Conservation (phyloP, 495 filamentous ascomycete genomes). For the Daldinia bambusicola region DNA sequence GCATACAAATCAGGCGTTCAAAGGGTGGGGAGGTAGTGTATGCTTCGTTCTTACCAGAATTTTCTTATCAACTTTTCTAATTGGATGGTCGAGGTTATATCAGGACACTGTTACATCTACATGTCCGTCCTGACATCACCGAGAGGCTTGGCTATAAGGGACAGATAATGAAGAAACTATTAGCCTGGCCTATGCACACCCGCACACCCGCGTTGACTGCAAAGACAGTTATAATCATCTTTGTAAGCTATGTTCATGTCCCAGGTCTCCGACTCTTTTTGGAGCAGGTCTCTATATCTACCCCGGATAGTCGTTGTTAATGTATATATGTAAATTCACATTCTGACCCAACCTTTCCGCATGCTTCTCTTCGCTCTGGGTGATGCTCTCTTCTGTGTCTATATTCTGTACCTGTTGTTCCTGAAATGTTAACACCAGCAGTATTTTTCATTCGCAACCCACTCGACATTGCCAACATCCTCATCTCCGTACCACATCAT, state of each 20-base stretch:
- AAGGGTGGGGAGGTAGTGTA: background rate
- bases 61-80: background rate
- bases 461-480: constrained; percentile 69
- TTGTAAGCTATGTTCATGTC: background rate
- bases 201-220: background rate
- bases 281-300: constrained; percentile 1
- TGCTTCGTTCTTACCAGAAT: background rate
- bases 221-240: background rate
- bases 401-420: background rate
- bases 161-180: background rate
- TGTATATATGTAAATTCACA: background rate
- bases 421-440: constrained; percentile 77
- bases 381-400: background rate
- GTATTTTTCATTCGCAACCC: constrained; percentile 93
- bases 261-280: background rate
- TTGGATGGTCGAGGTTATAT: background rate
- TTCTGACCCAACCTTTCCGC: background rate
- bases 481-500: constrained; percentile 65
- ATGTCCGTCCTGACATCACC: background rate
- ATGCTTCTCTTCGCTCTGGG: background rate
- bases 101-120: background rate
- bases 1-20: background rate
- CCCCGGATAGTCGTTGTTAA: background rate
- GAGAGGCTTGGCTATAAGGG: background rate
- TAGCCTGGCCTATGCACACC: background rate